Evolutionary conservation across 2,329 filamentous ascomycete species (phyloP).

Genomic region (Metarhizium humberi): DNA sequence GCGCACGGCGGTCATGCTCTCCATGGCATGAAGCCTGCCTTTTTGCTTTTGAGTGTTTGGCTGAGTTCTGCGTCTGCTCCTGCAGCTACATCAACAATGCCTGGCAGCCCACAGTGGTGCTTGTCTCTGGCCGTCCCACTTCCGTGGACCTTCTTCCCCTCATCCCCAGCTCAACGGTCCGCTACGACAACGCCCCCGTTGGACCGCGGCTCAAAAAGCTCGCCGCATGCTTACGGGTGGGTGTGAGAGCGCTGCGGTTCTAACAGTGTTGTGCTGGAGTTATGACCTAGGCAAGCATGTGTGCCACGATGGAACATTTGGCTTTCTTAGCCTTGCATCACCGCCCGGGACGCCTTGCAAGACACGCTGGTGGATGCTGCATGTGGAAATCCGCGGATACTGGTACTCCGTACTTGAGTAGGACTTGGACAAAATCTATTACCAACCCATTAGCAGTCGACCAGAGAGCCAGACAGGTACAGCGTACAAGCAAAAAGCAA

Average conservation of each 20-base stretch:
- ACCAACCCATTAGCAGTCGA: too few species aligned
- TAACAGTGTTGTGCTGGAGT: background rate
- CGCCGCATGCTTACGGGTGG: background rate
- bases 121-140: slow-evolving; percentile 3
- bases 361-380: background rate
- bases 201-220: background rate
- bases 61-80: slow-evolving; percentile 5
- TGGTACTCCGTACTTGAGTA: too few species aligned
- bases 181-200: background rate
- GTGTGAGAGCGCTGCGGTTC: background rate
- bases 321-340: background rate
- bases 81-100: background rate
- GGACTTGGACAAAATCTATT: too few species aligned
- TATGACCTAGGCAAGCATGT: background rate
- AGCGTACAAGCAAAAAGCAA: background rate
- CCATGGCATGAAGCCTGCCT: too few species aligned
- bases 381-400: background rate
- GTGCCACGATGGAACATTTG: background rate
- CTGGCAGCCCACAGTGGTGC: background rate
- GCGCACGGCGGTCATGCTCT: background rate
- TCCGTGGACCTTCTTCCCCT: background rate
- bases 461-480: too few species aligned
- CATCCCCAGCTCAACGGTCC: background rate
- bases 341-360: background rate
- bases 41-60: background rate